Evolutionary conservation across 2,329 filamentous ascomycete species (phyloP).

Genomic region (Colletotrichum musae): DNA sequence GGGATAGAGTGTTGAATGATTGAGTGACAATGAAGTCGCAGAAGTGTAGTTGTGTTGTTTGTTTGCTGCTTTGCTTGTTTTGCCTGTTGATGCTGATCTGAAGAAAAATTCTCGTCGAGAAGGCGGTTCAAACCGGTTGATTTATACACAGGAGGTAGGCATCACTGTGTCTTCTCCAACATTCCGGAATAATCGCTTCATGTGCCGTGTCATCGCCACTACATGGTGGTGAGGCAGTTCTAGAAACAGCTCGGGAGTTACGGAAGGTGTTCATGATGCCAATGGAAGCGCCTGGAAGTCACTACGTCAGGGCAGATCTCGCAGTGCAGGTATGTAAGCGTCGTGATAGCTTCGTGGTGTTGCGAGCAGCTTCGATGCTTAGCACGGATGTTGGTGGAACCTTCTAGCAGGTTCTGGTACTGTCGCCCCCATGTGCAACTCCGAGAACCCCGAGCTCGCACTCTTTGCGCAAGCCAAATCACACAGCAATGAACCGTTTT

Average conservation of each 20-base stretch:
- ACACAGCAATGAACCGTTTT: no score
- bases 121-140: conserved; percentile 40
- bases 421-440: no score
- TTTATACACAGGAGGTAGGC: conserved; percentile 49
- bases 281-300: neutral
- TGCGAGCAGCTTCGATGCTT: conserved; percentile 41
- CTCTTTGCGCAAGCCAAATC: no score
- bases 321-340: conserved; percentile 3
- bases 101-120: conserved; percentile 31
- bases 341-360: conserved; percentile 29
- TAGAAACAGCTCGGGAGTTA: conserved; percentile 26
- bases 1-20: neutral
- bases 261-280: conserved; percentile 12
- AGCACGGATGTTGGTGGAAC: conserved; percentile 44
- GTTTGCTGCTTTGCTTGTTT: conserved; percentile 20
- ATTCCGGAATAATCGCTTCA: conserved; percentile 46
- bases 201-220: conserved; percentile 16
- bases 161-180: conserved; percentile 43
- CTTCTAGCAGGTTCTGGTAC: conserved; percentile 47
- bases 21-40: neutral
- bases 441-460: no score
- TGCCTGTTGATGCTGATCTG: conserved; percentile 46
- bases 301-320: neutral
- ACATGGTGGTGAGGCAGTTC: conserved; percentile 25
- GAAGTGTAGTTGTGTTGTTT: conserved; percentile 8